A percentile compares a stretch with the other conserved stretches of the same genome.
These are phyloP conservation scores for Serendipita sp. DNA, from an alignment of 768 basidiomycete genomes.

Conservation along the genomic window DNA sequence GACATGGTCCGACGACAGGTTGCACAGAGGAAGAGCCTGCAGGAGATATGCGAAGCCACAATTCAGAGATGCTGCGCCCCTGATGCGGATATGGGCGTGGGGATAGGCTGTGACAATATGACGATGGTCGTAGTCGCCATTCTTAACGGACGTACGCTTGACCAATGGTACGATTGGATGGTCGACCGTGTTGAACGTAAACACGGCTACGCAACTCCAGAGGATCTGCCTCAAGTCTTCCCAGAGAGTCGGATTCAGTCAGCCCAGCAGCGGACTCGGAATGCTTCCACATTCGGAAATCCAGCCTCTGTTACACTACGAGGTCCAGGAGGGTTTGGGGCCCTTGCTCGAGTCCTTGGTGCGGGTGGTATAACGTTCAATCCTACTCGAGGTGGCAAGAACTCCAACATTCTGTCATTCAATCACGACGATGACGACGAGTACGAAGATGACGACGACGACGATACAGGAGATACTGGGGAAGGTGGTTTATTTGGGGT, in stretches of 20 bases:
- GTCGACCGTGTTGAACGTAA: conserved; percentile 59
- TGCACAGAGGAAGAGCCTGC: conserved; percentile 58
- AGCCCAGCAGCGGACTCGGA: conserved; percentile 7
- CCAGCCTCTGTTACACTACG: conserved; percentile 13
- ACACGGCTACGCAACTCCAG: conserved; percentile 67
- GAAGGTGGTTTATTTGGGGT: conserved; percentile 20
- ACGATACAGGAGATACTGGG: conserved; percentile 20
- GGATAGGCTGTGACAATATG: conserved; percentile 99
- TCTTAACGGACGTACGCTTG: conserved; percentile 70
- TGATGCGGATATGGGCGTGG: conserved; percentile 75
- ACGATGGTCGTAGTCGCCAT: conserved; percentile 84
- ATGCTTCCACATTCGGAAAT: conserved; percentile 11
- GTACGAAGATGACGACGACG: conserved; percentile 44
- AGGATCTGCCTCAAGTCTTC: conserved; percentile 59
- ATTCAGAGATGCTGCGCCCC: conserved; percentile 91
- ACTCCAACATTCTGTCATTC: conserved; percentile 43
- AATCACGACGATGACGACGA: conserved; percentile 41
- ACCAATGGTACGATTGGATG: conserved; percentile 88
- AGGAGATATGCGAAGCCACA: conserved; percentile 76
- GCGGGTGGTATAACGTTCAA: conserved; percentile 52
- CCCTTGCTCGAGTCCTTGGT: conserved; percentile 40
- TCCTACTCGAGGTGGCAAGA: conserved; percentile 36
- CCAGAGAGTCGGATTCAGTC: conserved; percentile 30
- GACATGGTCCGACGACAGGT: conserved; percentile 75
- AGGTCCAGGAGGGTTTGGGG: conserved; percentile 21